Base-by-base conservation (phyloP, 108 stramenopile species). In the Chaetoceros tenuissimus region DNA sequence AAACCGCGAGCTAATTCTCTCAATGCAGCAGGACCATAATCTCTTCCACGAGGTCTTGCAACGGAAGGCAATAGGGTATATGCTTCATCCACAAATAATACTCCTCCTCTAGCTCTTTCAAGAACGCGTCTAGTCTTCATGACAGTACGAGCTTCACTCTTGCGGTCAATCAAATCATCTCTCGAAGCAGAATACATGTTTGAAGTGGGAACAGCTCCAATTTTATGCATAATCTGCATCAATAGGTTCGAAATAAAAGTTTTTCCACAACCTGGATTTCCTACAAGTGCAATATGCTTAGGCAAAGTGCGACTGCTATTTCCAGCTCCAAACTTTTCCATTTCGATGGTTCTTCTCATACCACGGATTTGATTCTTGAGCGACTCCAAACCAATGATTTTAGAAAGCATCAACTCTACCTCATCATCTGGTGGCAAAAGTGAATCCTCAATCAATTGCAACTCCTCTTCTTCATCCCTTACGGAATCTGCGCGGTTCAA, bases 251-350 rank as follows among this genome's bases (percentile, higher is more conserved):
- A 89, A 16, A 92, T 87, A 30, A 70, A 82, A 3, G 85, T 80
- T 66, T 95, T 96, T 25, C 95, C 94, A 26, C 85, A 85, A 17
- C 96, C 96, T 0, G 96, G 92, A 59, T 85, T 89, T 23, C 97
- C 97, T 19, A 87, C 72, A 28, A 98, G 77, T 24, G 79, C 72
- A 31, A 87, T 62, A 61, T 90, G 90, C 48, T 73, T 64, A 17
- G 86, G 82, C 3, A 68, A 62, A 48, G 71, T 67, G 22, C 62
- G 24, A 10, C 59, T 66, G 46, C 71, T 57, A n/a, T 65, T 71
- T 22, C 65, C 63, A 31, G 67, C 47, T 1, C 67, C 72, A 27
- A 71, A 34, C 55, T 69, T 23, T 45, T 76, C 61, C 49, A 87
- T 59, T 57, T 92, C 90, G 31, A 84, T 72, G 40, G 90, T 92